Evolutionary conservation across 208 protist species (phyloP), one percentile per base, ranked within the genome.

Genomic region (Zelonia costaricensis): DNA sequence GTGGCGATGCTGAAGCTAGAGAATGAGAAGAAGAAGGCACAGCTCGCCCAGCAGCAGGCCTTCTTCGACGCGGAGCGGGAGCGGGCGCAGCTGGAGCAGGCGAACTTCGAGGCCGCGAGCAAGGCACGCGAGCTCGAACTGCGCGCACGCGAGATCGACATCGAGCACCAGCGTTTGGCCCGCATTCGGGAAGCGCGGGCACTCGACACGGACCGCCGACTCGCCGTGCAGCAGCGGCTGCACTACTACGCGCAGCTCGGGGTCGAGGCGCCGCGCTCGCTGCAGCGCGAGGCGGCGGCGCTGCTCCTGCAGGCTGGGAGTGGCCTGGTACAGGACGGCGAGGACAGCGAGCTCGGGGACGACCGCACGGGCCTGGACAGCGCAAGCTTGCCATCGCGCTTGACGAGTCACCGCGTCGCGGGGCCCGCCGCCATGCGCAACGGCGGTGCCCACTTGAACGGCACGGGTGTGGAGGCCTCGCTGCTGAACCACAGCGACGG

Each of bases 21-120:
- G 16, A 86, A 88, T 25, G 87, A 91, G 64, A 78, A 78, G 55
- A 78, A 76, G 36, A 79, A 77, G 53, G 61, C 69, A 10, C 25
- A 72, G 45, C 31, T 91, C 38, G 71, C 68, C 16, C 62, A 86
- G 47, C 72, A 88, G 31, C 66, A 71, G 43, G 60, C 60, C 13
- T 45, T 74, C 48, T 69, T 80, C 23, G 69, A 85, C 33, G 69
- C 60, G 27, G 74, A 93, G 57, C 67, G 65, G 28, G 44, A 80
- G 44, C 80, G 83, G 4, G 65, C 76, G 16, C 35, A 60, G 44
- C 64, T 60, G 57, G 83, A 86, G 47, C 80, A 82, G 33, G 55
- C 70, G 20, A 70, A 39, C 33, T 77, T 80, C 58, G 76, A 91
- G 22, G 68, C 59, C 18, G 54, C 67, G 0, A 52, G 66, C 22